Evolutionary conservation across 2,329 filamentous ascomycete genomes (phyloP), one percentile per base, ranked within the genome.

Genomic region (Alternaria panax): DNA sequence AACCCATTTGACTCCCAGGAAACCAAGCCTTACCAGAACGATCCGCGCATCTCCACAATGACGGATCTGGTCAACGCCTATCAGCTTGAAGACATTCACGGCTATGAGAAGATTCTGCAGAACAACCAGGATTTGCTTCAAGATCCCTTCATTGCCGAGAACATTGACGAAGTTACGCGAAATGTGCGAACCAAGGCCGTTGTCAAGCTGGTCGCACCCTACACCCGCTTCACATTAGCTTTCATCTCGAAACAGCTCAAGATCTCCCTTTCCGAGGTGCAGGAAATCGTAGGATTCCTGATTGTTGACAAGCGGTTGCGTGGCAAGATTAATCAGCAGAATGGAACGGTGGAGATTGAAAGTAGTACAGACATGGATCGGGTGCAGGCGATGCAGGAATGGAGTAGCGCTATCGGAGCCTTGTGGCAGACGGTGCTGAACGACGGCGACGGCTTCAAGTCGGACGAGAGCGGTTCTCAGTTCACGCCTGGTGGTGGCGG

Each of bases 1-100:
- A 98, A 98, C 78, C 95, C 95, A 0, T 98, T 99, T 78, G 94
- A 98, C 79, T 97, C 93, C 8, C 95, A 98, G 78, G 95, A 99
- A 82, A 98, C 94, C 18, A 98, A 98, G 81, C 95, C 95, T 40
- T 99, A 99, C 84, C 94, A 93, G 80, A 94, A 92, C 68, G 94
- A 99, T 76, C 91, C 93, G 6, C 91, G 94, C 58, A 97, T 99
- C 69, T 90, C 92, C 2, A 94, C 93, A 69, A 99, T 99, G 94
- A 98, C 93, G 2, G 92, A 97, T 69, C 86, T 99, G 1, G 95
- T 99, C 22, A 93, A 98, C 71, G 93, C 95, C 11, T 99, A 97
- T 79, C 95, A 98, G 80, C 88, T 91, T 58, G 94, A 98, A 72
- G 94, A 98, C 75, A 94, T 99, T 67, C 91, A 94, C 76, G 85